These are phyloP conservation scores for Hypoxylon crocopeplum DNA, from an alignment of 495 filamentous ascomycete species.

Conservation along the genomic window DNA sequence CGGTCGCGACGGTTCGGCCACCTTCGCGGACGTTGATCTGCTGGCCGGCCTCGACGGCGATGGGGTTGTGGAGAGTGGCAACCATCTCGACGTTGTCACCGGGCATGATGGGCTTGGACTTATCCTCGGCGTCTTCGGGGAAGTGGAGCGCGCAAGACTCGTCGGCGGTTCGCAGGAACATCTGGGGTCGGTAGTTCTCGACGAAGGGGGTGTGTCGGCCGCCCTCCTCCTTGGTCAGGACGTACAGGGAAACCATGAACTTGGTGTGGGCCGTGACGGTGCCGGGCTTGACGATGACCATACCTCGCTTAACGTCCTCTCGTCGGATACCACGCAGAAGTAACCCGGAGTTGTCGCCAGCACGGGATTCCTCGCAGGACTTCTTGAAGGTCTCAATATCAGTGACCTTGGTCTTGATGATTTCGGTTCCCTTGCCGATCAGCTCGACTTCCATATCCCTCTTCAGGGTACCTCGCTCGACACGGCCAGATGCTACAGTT, in stretches of 20 bases:
- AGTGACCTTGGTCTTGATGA: conserved; percentile 98
- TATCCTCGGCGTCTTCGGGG: conserved; percentile 76
- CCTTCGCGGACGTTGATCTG: conserved; percentile 97
- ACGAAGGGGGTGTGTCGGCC: conserved; percentile 94
- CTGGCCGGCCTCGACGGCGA: conserved; percentile 87
- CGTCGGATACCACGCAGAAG: conserved; percentile 92
- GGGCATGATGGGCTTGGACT: conserved; percentile 85
- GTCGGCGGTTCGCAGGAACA: conserved; percentile 94
- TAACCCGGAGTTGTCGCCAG: conserved; percentile 98
- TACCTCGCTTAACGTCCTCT: conserved; percentile 91
- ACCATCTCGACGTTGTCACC: conserved; percentile 99
- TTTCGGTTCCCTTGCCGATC: conserved; percentile 74
- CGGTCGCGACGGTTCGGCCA: conserved; percentile 91
- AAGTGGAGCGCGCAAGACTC: conserved; percentile 82
- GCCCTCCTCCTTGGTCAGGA: conserved; percentile 96
- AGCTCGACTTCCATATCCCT: conserved; percentile 92
- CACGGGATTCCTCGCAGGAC: conserved; percentile 89
- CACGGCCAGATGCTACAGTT: conserved; percentile 94
- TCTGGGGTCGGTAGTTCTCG: conserved; percentile 92
- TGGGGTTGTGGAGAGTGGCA: conserved; percentile 76
- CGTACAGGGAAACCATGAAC: conserved; percentile 95
- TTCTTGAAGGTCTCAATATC: conserved; percentile 99
- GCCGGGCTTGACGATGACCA: conserved; percentile 85
- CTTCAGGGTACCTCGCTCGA: conserved; percentile 93
- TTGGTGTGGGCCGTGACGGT: conserved; percentile 80